Evolutionary conservation across 441 rosid genomes (phyloP), one percentile per base, ranked within the genome.

Genomic region (Macaranga tanarius): DNA sequence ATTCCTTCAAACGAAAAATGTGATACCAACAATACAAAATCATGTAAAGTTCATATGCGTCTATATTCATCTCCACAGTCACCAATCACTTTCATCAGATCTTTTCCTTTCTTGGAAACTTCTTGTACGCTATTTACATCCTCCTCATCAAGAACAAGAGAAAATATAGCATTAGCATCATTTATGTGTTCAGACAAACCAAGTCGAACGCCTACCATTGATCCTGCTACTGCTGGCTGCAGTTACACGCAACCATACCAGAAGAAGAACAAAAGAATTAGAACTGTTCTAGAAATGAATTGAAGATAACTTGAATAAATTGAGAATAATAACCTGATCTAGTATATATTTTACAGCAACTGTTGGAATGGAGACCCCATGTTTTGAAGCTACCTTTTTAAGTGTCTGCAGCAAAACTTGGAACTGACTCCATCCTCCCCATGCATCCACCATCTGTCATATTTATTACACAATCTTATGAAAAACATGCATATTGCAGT

Each of bases 341-440:
- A 92, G 82, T 76, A 95, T 70, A 81, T 88, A 95, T 82, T 84
- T 91, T 67, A 92, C 96, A 52, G 99, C 99, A 25, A 92, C 97
- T 20, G 89, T 83, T 9, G 99, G 93, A 75, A 95, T 95, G 45
- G 94, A 86, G 76, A 91, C 96, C 31, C 95, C 93, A 60, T 95
- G 99, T 80, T 92, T 95, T 57, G 88, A 47, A 50, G 96, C 89
- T 82, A 95, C 72, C 26, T 60, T 80, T 72, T 92, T 95, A 47
- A 92, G 88, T 1, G 95, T 88, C 81, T 81, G 79, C 73, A 92
- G 92, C 79, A 95, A 73, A 68, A 68, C 83, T 88, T 95, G 99
- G 82, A 95, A 95, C 42, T 78, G 89, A 80, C 82, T 71, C 99
- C 99, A 95, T 58, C 94, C 97, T 87, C 99, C 99, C 97, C 97